Evolutionary conservation across 2,329 filamentous ascomycete genomes (phyloP), one percentile per base, ranked within the genome.

Genomic region (Verticillium nubilum): DNA sequence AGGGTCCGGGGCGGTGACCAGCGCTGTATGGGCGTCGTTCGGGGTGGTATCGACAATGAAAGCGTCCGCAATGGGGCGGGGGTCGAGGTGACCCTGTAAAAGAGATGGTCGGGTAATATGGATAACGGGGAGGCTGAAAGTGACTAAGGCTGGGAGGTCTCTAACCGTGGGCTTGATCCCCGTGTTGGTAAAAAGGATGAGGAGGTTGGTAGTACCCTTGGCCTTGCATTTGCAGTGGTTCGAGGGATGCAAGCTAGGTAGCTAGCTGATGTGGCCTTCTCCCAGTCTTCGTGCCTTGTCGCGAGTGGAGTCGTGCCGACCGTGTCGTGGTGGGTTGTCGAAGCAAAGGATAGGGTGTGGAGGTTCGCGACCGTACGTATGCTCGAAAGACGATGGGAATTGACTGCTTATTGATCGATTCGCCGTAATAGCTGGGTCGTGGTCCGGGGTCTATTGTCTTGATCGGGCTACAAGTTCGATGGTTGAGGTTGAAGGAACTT

Each of bases 401-500:
- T 47, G 42, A 47, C n/a, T 47, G n/a, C n/a, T 23, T 23, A 7
- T 10, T 23, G 42, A 13, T 23, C 19, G n/a, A 9, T 47, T 19
- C 10, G 12, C n/a, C 42, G 42, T 1, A 7, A 47, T 47, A 23
- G 42, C 42, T 47, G 42, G n/a, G 42, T 23, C 19, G 42, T 23
- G 42, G 42, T 47, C 42, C 42, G 42, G 42, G 42, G 42, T 5
- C 23, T 23, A 10, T 47, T 25, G n/a, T 47, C 35, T 42, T 17
- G 42, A 47, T 47, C 42, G 42, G 42, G n/a, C n/a, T 47, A 10
- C 19, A 25, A n/a, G 17, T 47, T 47, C 26, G 54, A 17, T 47
- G 25, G 35, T 19, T 56, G 54, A 56, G 37, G 54, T 26, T 37
- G 54, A 56, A 56, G 54, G 54, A 56, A 56, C 54, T 28, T 47